Evolutionary conservation across 2,329 filamentous ascomycete genomes (phyloP).

Genomic region (Tolypocladium endophyticum): DNA sequence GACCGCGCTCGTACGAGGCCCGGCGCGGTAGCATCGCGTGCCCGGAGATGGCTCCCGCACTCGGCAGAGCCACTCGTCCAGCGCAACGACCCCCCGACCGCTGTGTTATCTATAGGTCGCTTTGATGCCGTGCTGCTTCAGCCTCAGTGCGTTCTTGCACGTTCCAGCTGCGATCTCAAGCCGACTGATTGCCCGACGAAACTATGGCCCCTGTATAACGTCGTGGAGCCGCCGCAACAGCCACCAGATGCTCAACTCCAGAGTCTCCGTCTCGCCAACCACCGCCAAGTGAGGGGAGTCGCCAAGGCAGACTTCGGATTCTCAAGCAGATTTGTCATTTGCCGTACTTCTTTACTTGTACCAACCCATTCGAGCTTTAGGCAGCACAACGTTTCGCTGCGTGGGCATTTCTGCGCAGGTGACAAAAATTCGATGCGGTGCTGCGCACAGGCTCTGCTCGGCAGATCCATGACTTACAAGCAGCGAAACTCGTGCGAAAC

Average conservation of each 20-base stretch:
- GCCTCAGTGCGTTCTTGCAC: background rate
- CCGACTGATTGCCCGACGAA: background rate
- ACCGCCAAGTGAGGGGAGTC: background rate
- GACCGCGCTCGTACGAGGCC: background rate
- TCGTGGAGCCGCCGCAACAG: background rate
- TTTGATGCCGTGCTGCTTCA: background rate
- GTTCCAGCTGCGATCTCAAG: background rate
- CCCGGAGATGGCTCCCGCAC: background rate
- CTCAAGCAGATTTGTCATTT: background rate
- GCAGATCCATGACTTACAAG: background rate
- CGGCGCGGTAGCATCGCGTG: background rate
- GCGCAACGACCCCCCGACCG: background rate
- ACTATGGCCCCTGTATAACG: background rate
- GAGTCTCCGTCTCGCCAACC: too few species aligned
- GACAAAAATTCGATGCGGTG: background rate
- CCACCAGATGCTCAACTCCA: background rate
- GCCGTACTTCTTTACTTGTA: background rate
- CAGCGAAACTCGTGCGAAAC: background rate
- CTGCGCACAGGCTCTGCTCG: background rate
- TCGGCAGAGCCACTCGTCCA: background rate
- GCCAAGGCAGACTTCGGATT: too few species aligned
- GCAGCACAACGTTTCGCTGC: background rate
- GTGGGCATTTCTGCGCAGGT: background rate
- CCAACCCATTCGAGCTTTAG: background rate
- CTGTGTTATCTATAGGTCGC: background rate